Base-by-base conservation (phyloP, 2,329 filamentous ascomycete genomes). In the Hymenotorrendiella dingleyae region DNA sequence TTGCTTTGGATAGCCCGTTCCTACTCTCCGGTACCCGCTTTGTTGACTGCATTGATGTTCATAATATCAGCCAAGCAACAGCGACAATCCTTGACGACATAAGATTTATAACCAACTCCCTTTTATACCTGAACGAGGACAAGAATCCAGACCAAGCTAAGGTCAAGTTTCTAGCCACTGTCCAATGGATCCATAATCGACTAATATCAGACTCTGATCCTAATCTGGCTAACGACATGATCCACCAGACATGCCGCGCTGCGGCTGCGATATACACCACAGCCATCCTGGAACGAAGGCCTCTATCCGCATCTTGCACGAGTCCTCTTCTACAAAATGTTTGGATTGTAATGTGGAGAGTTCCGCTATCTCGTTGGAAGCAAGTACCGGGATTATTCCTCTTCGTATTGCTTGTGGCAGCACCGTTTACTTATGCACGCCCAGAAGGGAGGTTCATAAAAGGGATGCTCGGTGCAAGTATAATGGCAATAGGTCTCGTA, bases 1-100 rank as follows among this genome's bases (percentile, higher is more conserved):
- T 47, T 8, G 42, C 52, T 10, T 48, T 56, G 4, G 57, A 60
- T 36, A 53, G 45, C 24, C 59, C 59, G 6, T 43, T 60, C 22
- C 23, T 62, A 11, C 46, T 45, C 17, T 54, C 56, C 3, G 34
- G 36, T 10, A 46, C 34, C 7, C 37, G 24, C 0, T 61, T 61
- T 24, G 35, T 45, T 6, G 46, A 47, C 16, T 48, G 44, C 5
- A 22, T 62, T 20, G 62, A 64, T 9, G 61, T 64, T 0, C 56
- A 73, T 2, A 59, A 62, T n/a, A 58, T 76, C n/a, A 68, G 73
- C 38, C 59, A 62, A 1, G 60, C 62, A 38, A 71, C 70, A 1
- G 70, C 72, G 4, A 62, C 66, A 11, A 70, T 77, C 39, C 65
- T 77, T 3, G 73, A 77, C 41, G 67, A 73, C 36, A 67, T 74